phyloP scores from a whole-genome alignment of 2,329 filamentous ascomycete species.

The Xylaria digitata region DNA sequence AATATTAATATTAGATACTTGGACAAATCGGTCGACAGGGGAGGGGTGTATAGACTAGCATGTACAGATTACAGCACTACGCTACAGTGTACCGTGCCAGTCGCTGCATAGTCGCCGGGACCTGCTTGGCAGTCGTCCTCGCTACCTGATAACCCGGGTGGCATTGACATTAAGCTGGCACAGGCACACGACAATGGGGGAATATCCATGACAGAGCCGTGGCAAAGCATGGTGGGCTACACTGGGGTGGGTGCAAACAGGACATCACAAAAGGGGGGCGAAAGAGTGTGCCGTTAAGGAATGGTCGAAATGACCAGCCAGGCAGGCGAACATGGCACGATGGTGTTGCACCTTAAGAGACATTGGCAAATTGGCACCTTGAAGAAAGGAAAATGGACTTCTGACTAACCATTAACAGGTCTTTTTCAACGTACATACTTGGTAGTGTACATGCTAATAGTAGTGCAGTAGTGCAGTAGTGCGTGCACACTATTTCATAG shows the following conservation, averaged over 20 bases:
- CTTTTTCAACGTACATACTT: constrained; percentile 5
- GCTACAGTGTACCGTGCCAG: constrained; percentile 43
- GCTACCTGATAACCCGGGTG: constrained; percentile 41
- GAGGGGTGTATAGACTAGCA: constrained; percentile 42
- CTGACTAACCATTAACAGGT: constrained; percentile 33
- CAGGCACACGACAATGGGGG: constrained; percentile 44
- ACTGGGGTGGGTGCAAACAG: constrained; percentile 30
- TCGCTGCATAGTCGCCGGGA: constrained; percentile 49
- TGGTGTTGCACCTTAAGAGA: constrained; percentile 36
- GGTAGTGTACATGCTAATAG: no score
- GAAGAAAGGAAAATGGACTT: constrained; percentile 30
- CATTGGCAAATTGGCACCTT: constrained; percentile 34
- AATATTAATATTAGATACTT: constrained; percentile 53
- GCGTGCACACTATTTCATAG: constrained; percentile 21
- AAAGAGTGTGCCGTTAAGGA: constrained; percentile 31
- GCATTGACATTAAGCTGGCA: constrained; percentile 49
- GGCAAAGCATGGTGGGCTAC: constrained; percentile 31
- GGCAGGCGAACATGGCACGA: constrained; percentile 37
- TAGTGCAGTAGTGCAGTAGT: no score
- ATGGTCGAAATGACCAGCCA: constrained; percentile 36
- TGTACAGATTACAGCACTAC: constrained; percentile 30
- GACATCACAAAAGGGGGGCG: constrained; percentile 33
- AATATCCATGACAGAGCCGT: constrained; percentile 40
- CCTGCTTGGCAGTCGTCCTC: constrained; percentile 49
- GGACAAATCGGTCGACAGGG: constrained; percentile 49